Evolutionary conservation across 176 grass and related monocot species (phyloP).

Genomic region (Carex littledalei): DNA sequence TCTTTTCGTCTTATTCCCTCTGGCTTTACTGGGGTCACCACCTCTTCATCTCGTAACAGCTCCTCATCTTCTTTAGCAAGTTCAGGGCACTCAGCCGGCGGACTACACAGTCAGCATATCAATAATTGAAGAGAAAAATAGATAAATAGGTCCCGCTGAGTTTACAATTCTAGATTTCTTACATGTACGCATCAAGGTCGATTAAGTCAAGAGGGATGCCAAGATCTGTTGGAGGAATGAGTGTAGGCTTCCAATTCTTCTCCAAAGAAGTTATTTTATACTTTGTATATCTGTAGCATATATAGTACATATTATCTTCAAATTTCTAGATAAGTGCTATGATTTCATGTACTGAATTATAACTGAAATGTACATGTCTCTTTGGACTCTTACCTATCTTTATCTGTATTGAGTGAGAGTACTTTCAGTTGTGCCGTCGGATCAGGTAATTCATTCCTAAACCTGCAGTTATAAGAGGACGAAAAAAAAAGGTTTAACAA

Average conservation of each 20-base stretch:
- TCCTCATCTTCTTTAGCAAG: conserved; percentile 82
- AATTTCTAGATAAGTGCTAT: not conserved
- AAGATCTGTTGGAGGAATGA: conserved; percentile 82
- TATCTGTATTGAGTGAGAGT: conserved; percentile 84
- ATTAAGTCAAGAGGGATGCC: conserved; percentile 97
- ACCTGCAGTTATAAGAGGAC: conserved; percentile 44
- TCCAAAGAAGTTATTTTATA: conserved; percentile 94
- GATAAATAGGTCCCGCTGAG: not conserved
- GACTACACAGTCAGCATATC: conserved; percentile 34
- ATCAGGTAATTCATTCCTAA: conserved; percentile 95
- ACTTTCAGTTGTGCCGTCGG: conserved; percentile 71
- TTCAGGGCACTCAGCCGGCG: conserved; percentile 35
- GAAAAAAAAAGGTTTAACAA: not conserved
- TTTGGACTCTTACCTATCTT: conserved; percentile 53
- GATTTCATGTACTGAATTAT: not conserved
- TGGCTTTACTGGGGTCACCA: conserved; percentile 81
- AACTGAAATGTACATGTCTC: not conserved
- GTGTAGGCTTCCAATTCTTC: conserved; percentile 84
- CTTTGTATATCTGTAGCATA: conserved; percentile 67
- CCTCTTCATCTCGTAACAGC: conserved; percentile 76
- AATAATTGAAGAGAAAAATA: not conserved
- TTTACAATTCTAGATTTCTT: conserved; percentile 36
- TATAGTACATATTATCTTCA: not conserved
- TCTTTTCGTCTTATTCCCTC: conserved; percentile 93
- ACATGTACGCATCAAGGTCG: conserved; percentile 94